Percentiles rank a stretch among this genome's conserved stretches.
Conservation (phyloP, 2,329 filamentous ascomycete genomes). For the Aspergillus hiratsukae region DNA sequence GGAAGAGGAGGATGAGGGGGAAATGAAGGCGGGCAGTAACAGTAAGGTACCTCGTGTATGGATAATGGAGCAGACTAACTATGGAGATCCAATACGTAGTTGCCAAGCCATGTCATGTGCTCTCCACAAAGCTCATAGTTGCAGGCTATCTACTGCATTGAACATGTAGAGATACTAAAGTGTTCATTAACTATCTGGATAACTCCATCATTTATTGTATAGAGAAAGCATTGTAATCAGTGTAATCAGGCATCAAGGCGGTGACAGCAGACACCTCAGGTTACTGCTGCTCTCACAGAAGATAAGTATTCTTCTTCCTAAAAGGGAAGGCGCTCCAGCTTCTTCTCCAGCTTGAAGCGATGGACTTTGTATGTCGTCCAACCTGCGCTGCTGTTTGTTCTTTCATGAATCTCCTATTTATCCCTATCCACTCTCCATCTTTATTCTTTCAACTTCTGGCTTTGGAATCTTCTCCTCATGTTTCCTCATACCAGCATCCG, state of each 20-base stretch:
- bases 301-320: not conserved
- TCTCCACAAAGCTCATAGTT: not conserved
- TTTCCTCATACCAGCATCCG: not conserved
- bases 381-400: not conserved
- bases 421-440: not conserved
- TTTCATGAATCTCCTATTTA: not conserved
- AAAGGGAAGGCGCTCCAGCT: not conserved
- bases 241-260: not conserved
- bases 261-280: not conserved
- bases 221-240: not conserved
- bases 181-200: not conserved
- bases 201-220: too few species aligned
- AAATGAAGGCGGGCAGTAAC: conserved; percentile 5
- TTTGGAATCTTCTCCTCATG: not conserved
- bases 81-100: not conserved
- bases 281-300: not conserved
- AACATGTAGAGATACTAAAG: not conserved
- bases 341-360: not conserved
- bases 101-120: conserved; percentile 15
- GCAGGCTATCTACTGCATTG: not conserved
- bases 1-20: conserved; percentile 7
- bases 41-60: not conserved
- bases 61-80: not conserved
- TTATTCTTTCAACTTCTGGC: not conserved
- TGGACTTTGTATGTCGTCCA: not conserved